Percentiles rank a stretch among this genome's conserved stretches.
Conservation (phyloP, 345 rosid genomes). For the Gossypium raimondii region DNA sequence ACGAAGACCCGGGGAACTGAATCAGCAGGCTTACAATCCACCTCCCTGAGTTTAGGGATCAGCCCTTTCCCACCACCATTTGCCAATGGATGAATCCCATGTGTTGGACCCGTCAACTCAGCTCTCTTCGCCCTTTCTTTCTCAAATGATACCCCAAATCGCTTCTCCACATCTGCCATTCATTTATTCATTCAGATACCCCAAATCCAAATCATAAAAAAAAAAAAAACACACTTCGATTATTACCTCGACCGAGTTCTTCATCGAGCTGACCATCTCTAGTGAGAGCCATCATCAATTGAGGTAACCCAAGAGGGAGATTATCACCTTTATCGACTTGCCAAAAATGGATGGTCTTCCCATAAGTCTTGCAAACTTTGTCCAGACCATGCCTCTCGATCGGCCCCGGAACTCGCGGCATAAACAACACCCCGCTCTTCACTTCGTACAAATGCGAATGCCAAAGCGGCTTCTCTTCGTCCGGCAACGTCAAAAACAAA, state of each 20-base stretch:
- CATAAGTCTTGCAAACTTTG: constrained; percentile 62
- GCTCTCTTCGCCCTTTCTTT: constrained; percentile 51
- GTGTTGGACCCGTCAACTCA: constrained; percentile 53
- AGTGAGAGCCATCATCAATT: constrained; percentile 70
- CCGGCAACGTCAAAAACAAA: constrained; percentile 57
- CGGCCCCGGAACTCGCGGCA: constrained; percentile 62
- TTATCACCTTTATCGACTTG: constrained; percentile 71
- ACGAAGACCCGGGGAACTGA: constrained; percentile 55
- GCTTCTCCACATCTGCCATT: constrained; percentile 41
- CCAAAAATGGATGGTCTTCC: constrained; percentile 80
- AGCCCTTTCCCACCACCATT: constrained; percentile 67
- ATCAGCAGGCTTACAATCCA: constrained; percentile 43
- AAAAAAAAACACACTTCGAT: background rate
- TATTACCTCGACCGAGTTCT: constrained; percentile 17
- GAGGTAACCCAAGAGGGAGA: constrained; percentile 73
- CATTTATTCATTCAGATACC: background rate
- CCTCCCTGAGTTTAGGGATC: constrained; percentile 46
- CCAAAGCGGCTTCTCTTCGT: constrained; percentile 77
- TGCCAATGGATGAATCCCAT: constrained; percentile 66
- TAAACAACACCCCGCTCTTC: constrained; percentile 70
- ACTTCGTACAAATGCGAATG: constrained; percentile 77
- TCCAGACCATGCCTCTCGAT: constrained; percentile 61
- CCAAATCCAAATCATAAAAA: no score
- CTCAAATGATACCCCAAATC: constrained; percentile 41
- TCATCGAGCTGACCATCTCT: constrained; percentile 63